Conservation (phyloP, 2,329 filamentous ascomycete species). For the Cordyceps cateniannulata region DNA sequence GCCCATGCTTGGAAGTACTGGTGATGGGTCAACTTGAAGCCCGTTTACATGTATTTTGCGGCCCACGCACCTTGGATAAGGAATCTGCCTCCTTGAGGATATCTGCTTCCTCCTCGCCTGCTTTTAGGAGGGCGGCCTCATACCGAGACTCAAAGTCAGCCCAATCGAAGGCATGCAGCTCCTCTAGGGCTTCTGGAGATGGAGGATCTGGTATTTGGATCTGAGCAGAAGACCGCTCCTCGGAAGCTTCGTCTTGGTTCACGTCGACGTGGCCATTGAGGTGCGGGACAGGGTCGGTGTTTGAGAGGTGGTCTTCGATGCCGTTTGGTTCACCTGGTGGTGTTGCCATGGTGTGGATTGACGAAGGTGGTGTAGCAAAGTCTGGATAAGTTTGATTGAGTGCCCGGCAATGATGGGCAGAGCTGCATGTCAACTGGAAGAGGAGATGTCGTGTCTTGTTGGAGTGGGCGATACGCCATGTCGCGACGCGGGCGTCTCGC, state of each 20-base stretch:
- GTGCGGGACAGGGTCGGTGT: background rate
- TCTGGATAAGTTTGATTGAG: too few species aligned
- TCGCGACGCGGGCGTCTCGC: background rate
- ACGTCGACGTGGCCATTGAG: background rate
- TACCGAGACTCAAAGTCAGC: slow-evolving; percentile 66
- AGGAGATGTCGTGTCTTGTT: background rate
- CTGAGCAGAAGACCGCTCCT: background rate
- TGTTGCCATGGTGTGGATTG: background rate
- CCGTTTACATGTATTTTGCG: background rate
- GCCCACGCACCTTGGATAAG: slow-evolving; percentile 52
- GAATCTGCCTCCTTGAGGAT: slow-evolving; percentile 61
- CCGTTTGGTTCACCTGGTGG: slow-evolving; percentile 3
- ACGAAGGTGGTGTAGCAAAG: background rate
- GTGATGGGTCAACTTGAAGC: background rate
- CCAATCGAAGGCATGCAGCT: slow-evolving; percentile 59
- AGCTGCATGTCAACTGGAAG: too few species aligned
- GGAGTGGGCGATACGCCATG: background rate
- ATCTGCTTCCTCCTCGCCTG: slow-evolving; percentile 56
- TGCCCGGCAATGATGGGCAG: background rate
- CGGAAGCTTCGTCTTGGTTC: background rate
- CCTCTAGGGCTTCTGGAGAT: slow-evolving; percentile 1
- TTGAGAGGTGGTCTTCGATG: background rate
- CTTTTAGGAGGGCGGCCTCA: slow-evolving; percentile 55
- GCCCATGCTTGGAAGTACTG: slow-evolving; percentile 81
- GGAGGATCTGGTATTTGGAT: background rate